These are phyloP conservation scores for Alternaria brassicicola DNA, from an alignment of 2,329 filamentous ascomycete genomes.

Conservation along the genomic window DNA sequence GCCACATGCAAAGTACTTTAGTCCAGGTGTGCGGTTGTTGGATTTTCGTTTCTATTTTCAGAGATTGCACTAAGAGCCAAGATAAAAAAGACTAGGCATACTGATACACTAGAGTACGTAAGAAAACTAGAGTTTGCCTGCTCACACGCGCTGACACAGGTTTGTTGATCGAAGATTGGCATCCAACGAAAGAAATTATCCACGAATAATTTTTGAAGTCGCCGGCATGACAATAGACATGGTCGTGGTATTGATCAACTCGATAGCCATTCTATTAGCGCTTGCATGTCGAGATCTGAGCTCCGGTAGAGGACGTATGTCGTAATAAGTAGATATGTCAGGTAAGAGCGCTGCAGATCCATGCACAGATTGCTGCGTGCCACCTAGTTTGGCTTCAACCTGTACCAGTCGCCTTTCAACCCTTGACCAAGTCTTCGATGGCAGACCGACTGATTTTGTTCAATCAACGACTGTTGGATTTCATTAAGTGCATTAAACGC, in stretches of 20 bases:
- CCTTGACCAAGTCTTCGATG: conserved; percentile 27
- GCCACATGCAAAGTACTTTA: conserved; percentile 34
- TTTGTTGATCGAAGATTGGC: conserved; percentile 31
- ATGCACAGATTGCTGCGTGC: conserved; percentile 23
- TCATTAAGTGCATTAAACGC: conserved; percentile 38
- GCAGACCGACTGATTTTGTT: conserved; percentile 17
- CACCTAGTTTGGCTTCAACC: conserved; percentile 31
- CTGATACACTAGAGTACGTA: conserved; percentile 15
- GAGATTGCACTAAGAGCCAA: conserved; percentile 33
- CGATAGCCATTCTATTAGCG: conserved; percentile 20
- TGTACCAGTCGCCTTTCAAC: conserved; percentile 34
- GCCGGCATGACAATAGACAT: conserved; percentile 24
- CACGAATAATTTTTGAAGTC: conserved; percentile 34
- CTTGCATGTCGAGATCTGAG: conserved; percentile 23
- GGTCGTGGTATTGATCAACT: conserved; percentile 19
- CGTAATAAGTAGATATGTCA: conserved; percentile 22
- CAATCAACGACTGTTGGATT: conserved; percentile 32
- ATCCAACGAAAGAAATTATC: conserved; percentile 38
- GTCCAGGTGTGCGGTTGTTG: conserved; percentile 24
- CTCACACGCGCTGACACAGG: conserved; percentile 28
- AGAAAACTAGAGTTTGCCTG: conserved; percentile 19
- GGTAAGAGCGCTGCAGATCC: conserved; percentile 25
- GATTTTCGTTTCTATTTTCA: conserved; percentile 22
- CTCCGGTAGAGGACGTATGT: conserved; percentile 12
- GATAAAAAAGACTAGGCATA: conserved; percentile 31